Percentiles rank a stretch among this genome's conserved stretches.
Conservation (phyloP, 257 asterid genomes). For the Cordia subcordata region DNA sequence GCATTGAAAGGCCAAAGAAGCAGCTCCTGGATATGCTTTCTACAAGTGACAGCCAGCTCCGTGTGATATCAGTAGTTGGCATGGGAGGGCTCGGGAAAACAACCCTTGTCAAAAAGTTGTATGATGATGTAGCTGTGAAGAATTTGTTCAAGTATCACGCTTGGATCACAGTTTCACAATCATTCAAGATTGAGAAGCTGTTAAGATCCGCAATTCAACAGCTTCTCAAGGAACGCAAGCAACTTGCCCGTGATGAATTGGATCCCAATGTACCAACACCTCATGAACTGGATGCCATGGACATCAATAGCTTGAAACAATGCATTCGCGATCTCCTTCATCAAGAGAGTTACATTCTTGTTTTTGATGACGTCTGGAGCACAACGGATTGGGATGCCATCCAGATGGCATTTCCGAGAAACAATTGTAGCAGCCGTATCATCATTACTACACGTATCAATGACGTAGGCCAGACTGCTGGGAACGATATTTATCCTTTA, state of each 20-base stretch:
- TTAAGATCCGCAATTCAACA: constrained; percentile 24
- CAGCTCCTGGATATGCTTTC: constrained; percentile 13
- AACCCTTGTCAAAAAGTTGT: constrained; percentile 23
- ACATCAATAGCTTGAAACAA: constrained; percentile 7
- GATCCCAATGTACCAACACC: background rate
- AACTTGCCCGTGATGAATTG: constrained; percentile 10
- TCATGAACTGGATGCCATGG: background rate
- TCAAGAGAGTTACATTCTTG: background rate
- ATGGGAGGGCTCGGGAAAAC: constrained; percentile 43
- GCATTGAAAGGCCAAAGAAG: constrained; percentile 15
- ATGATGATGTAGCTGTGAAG: constrained; percentile 12
- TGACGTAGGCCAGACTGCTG: background rate
- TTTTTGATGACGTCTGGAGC: constrained; percentile 32
- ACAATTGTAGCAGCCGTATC: constrained; percentile 14
- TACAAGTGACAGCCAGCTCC: constrained; percentile 13
- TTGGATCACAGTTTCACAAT: constrained; percentile 10
- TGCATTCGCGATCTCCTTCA: constrained; percentile 15
- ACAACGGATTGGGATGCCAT: constrained; percentile 28
- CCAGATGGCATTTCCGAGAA: constrained; percentile 17
- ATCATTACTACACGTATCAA: constrained; percentile 10
- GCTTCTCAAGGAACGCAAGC: constrained; percentile 18
- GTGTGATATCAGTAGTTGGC: constrained; percentile 28
- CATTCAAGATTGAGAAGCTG: constrained; percentile 18
- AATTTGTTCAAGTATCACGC: constrained; percentile 7
- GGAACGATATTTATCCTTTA: constrained; percentile 6